These are phyloP conservation scores for Hypericum perforatum DNA, from an alignment of 345 rosid species.

Conservation along the genomic window DNA sequence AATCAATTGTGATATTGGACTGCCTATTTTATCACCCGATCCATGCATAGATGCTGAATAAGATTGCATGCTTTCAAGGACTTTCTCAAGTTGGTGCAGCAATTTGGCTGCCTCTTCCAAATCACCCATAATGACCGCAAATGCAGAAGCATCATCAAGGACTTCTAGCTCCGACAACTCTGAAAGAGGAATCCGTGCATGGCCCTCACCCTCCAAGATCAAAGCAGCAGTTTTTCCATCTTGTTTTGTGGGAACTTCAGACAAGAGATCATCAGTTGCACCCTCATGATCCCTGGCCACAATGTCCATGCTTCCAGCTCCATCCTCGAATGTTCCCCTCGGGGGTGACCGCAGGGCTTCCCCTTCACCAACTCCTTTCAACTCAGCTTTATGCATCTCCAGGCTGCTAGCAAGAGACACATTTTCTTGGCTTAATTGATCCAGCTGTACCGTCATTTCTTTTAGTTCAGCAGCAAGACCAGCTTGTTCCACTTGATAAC, in stretches of 20 bases:
- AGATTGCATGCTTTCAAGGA: conserved; percentile 36
- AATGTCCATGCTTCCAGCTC: conserved; percentile 17
- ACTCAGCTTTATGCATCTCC: conserved; percentile 27
- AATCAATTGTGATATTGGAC: conserved; percentile 65
- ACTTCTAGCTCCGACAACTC: conserved; percentile 21
- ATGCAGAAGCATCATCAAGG: conserved; percentile 30
- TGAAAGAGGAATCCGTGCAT: conserved; percentile 5
- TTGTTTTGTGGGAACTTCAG: conserved; percentile 15
- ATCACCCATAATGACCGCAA: conserved; percentile 32
- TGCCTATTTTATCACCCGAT: conserved; percentile 30
- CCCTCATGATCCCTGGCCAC: conserved; percentile 12
- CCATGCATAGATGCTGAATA: conserved; percentile 21
- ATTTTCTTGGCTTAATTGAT: conserved; percentile 44
- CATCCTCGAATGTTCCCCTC: conserved; percentile 21
- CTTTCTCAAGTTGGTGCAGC: conserved; percentile 48
- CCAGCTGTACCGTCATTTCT: conserved; percentile 31
- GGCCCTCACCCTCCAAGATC: conserved; percentile 15
- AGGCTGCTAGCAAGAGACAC: conserved; percentile 32
- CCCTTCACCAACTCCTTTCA: conserved; percentile 25
- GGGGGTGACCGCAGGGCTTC: conserved; percentile 15
- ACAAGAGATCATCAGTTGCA: conserved; percentile 17
- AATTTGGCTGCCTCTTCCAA: conserved; percentile 45
- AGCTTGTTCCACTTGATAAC: conserved; percentile 26
- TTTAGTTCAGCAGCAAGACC: conserved; percentile 36
- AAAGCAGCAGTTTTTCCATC: conserved; percentile 14